These are phyloP conservation scores for Handroanthus guayacan DNA, from an alignment of 257 asterid genomes.

Conservation along the genomic window DNA sequence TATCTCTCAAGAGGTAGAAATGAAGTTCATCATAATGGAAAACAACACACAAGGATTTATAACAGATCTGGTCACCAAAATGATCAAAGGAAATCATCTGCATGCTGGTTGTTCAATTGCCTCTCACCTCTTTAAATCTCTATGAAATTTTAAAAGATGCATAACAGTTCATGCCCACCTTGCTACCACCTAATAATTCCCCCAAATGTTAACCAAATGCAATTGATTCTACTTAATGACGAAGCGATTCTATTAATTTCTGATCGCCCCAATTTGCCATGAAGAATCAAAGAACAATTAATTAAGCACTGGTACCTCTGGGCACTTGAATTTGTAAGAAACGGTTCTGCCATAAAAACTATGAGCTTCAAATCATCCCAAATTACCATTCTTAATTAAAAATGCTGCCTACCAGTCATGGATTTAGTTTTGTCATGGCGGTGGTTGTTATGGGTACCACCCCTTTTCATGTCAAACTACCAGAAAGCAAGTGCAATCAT, in stretches of 20 bases:
- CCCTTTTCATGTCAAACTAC: slow-evolving; percentile 1
- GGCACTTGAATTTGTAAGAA: slow-evolving; percentile 4
- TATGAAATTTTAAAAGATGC: background rate
- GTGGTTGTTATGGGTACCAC: background rate
- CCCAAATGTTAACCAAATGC: slow-evolving; percentile 20
- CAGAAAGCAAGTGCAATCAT: slow-evolving; percentile 6
- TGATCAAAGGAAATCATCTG: slow-evolving; percentile 10
- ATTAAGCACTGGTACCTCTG: background rate
- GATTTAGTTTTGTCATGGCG: background rate
- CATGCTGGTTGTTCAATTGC: background rate
- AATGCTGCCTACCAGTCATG: background rate
- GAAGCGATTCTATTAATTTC: no score
- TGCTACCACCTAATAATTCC: background rate
- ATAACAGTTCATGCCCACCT: background rate
- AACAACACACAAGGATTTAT: background rate
- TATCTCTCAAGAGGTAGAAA: background rate
- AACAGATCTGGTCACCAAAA: background rate
- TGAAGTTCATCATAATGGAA: background rate
- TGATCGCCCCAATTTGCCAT: background rate
- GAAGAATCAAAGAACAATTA: slow-evolving; percentile 1
- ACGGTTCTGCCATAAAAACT: background rate
- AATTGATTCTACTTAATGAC: background rate
- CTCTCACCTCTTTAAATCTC: background rate
- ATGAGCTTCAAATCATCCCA: background rate
- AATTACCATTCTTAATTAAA: background rate